A percentile compares a stretch with the other conserved stretches of the same genome.
Conservation (phyloP, 345 rosid species). For the Acer saccharum region DNA sequence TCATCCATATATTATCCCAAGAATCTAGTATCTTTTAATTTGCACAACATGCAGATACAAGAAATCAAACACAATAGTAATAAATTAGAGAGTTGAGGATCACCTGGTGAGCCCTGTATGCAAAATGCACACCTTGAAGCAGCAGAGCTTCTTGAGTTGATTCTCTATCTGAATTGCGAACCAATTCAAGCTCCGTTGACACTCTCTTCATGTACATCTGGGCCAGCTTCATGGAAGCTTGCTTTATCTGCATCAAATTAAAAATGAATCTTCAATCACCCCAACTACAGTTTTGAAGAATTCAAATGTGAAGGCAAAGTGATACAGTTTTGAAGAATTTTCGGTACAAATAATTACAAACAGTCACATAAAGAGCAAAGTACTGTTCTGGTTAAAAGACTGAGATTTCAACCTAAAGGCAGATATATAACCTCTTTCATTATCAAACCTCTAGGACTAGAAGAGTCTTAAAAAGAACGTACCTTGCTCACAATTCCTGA, state of each 20-base stretch:
- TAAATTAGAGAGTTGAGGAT: background rate
- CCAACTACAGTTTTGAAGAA: too few relatives aligned
- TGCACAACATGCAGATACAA: background rate
- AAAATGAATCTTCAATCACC: background rate
- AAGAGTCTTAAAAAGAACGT: background rate
- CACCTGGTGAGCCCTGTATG: conserved; percentile 85
- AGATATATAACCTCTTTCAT: background rate
- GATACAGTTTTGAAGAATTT: too few relatives aligned
- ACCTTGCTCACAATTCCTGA: conserved; percentile 70
- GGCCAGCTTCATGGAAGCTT: conserved; percentile 69
- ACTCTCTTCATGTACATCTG: conserved; percentile 81
- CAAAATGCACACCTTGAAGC: conserved; percentile 82
- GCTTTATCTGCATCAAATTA: conserved; percentile 63
- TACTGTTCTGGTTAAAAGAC: background rate
- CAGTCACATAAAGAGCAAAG: background rate
- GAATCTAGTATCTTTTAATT: background rate
- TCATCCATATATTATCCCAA: background rate
- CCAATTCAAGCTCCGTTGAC: conserved; percentile 63
- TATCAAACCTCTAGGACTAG: background rate
- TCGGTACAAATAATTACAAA: background rate
- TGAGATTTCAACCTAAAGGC: background rate
- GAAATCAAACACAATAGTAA: background rate
- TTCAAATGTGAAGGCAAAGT: too few relatives aligned
- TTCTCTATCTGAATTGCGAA: conserved; percentile 58
- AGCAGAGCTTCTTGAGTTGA: conserved; percentile 71